A percentile compares a stretch with the other conserved stretches of the same genome.
phyloP scores from a whole-genome alignment of 768 basidiomycete genomes.

The Hypholoma fasciculare region DNA sequence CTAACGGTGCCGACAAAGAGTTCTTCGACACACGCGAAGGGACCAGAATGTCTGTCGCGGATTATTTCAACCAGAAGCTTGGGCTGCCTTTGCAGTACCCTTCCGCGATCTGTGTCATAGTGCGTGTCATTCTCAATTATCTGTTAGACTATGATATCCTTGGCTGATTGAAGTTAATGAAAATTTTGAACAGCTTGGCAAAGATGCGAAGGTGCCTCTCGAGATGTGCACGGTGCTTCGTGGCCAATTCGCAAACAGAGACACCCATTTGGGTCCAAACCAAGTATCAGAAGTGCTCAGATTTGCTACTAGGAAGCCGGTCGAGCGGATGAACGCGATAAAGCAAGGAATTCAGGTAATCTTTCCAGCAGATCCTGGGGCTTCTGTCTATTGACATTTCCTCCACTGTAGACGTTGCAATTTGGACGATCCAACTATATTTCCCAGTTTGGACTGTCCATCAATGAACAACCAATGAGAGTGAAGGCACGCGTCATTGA shows the following conservation, averaged over 20 bases:
- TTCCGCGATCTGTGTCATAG: conserved; percentile 56
- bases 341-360: neutral
- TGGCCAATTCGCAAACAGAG: neutral
- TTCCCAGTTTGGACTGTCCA: conserved; percentile 64
- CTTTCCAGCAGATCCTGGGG: no score
- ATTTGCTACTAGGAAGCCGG: conserved; percentile 67
- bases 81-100: conserved; percentile 45
- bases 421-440: conserved; percentile 77
- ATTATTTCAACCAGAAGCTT: conserved; percentile 18
- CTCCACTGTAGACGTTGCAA: conserved; percentile 42
- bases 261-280: neutral
- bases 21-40: conserved; percentile 54
- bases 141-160: no score
- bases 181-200: conserved; percentile 45
- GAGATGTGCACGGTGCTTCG: conserved; percentile 47
- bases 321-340: conserved; percentile 23
- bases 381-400: neutral
- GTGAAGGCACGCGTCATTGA: conserved; percentile 58
- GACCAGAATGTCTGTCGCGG: conserved; percentile 43
- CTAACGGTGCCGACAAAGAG: conserved; percentile 44
- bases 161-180: no score
- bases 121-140: conserved; percentile 17
- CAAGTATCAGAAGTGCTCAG: conserved; percentile 58
- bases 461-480: conserved; percentile 48
- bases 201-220: conserved; percentile 63